Base-by-base conservation (phyloP, 2,329 filamentous ascomycete genomes). In the Cordyceps tenuipes region DNA sequence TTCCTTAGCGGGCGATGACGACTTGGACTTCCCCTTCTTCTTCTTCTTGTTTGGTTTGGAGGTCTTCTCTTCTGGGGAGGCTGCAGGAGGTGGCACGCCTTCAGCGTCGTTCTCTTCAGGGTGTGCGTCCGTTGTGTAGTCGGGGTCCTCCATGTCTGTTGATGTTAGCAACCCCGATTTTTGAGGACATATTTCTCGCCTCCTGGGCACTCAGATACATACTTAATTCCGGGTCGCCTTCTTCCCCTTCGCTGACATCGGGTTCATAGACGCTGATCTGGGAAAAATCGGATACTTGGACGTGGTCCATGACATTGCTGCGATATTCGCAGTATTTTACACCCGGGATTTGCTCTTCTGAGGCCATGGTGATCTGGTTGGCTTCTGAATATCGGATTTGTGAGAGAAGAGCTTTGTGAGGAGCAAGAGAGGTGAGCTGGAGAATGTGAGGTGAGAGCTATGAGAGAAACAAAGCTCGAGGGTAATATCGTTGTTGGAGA, bases 1-100 rank as follows among this genome's bases (percentile, higher is more conserved):
- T 47, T 64, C 51, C 39, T 49, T 53, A 23, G 51, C 15, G n/a
- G 53, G 29, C 7, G 57, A 39, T 46, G 46, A 15, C 39, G 60
- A 53, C 51, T 46, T 58, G 39, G 54, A 47, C 60, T 60, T 62
- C 52, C 46, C 54, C 56, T 64, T 61, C 49, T 64, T 64, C 63
- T 63, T 65, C 61, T 65, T 63, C 44, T 62, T 54, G 5, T 23
- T 19, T 19, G 61, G 59, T 34, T 50, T 36, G 8, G 61, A 41
- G 26, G 57, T 23, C 10, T 26, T 19, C 17, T 57, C 61, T n/a
- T 55, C 31, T 31, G 61, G 59, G 17, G 29, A 12, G 48, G 57
- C 44, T 41, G 46, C 56, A 9, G 31, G 36, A n/a, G 49, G 58
- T 26, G 29, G 21, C 23, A n/a, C 48, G n/a, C 41, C 61, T 36